Evolutionary conservation across 148 eudicot species (phyloP), one percentile per base, ranked within the genome.

Genomic region (Vaccinium macrocarpon): DNA sequence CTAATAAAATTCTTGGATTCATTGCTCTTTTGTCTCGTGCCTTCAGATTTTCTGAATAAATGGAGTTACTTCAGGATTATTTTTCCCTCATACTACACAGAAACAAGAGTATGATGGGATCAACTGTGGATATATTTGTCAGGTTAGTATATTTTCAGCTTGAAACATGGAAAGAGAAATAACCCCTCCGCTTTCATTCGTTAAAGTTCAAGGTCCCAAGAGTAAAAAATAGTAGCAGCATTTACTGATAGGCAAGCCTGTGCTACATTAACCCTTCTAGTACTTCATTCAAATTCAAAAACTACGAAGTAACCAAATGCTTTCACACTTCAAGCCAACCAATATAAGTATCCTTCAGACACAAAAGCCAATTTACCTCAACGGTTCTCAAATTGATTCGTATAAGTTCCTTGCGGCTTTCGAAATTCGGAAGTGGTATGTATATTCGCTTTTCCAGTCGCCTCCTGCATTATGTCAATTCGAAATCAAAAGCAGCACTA

Each of bases 401-500:
- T 88, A 97, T 91, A 82, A 97, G 99, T 93, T 92, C 99, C 91
- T 95, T 97, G 14, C 99, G 95, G 82, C 95, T 91, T 86, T 97
- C 97, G 82, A 92, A 92, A 90, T 88, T 92, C 27, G 99, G 99
- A 75, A 95, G 94, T 82, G 98, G 99, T 88, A 97, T 97, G 86
- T 97, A 97, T 80, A 97, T 93, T 84, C 99, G 92, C 87, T 97
- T 97, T 87, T 97, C 99, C 93, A 97, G 85, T 57, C 99, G 90
- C 88, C 99, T 87, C 98, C 99, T 97, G 92, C 66, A 82, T 86
- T 76, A 56, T 73, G 81, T 70, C 64, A 84, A 84, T 82, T 85
- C 56, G 25, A 75, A 84, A 84, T 87, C 76, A 66, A 83, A 82
- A 77, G 15, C 3, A 71, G 71, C 66, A 80, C 23, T 13, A 42